Evolutionary conservation across 2,329 filamentous ascomycete species (phyloP), one percentile per base, ranked within the genome.

Genomic region (Fusarium concolor): DNA sequence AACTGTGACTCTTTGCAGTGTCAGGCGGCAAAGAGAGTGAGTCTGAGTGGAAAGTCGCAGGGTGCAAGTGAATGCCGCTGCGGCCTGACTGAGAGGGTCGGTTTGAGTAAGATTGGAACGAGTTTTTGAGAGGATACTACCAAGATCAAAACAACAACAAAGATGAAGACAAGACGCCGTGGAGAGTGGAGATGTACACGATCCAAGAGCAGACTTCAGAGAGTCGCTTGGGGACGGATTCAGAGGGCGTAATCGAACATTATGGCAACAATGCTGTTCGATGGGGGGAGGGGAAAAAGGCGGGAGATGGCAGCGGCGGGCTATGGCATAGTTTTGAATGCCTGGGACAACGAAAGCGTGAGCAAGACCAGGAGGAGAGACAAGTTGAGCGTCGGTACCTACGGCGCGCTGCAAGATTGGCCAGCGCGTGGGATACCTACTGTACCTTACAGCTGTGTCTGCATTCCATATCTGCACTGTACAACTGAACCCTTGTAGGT

Each of bases 61-160:
- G 82, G 81, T 80, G 79, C 83, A 84, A 84, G 79, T 82, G 76
- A 84, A 84, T 84, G 82, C 80, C 82, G 81, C 82, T 80, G 80
- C 79, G 77, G 76, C 73, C 71, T 71, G 66, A 54, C 54, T 68
- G 64, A 68, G 58, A 65, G 44, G 45, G 54, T 54, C 28, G 24
- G 43, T 26, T 55, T 31, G 52, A 43, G 51, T 43, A n/a, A 29
- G 35, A 46, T 44, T 55, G 46, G 33, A 18, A 18, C 22, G 35
- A 9, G 56, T 50, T 66, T 58, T 62, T 44, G 58, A 55, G 49
- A 35, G 43, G 49, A 55, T 24, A 61, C 52, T 53, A 66, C 35
- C 59, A 69, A 67, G 63, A 62, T 64, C 29, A 65, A 57, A 64
- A 62, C 52, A 73, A 68, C 71, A 71, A 67, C 66, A 75, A 68